phyloP scores from a whole-genome alignment of 345 rosid genomes.

The Capsella bursapastoris region DNA sequence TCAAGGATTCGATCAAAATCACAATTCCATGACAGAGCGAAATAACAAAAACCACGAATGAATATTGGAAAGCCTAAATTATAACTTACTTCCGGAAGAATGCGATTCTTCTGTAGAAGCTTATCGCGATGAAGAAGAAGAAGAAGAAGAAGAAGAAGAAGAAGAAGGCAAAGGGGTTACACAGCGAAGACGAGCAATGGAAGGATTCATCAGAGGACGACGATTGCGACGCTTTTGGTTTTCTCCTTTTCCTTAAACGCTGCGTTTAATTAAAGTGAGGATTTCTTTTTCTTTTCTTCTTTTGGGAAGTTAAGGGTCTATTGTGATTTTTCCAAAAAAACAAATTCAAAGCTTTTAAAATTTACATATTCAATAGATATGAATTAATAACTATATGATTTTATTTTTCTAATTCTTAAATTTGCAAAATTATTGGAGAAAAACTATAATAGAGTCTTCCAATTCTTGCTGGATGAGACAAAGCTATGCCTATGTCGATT shows the following conservation, averaged over 20 bases:
- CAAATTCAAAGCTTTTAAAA: background rate
- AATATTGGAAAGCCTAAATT: background rate
- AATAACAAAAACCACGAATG: too few relatives aligned
- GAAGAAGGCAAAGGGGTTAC: background rate
- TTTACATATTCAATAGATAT: background rate
- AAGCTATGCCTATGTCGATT: too few relatives aligned
- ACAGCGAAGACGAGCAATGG: background rate
- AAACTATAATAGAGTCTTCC: too few relatives aligned
- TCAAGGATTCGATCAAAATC: too few relatives aligned
- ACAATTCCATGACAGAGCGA: too few relatives aligned
- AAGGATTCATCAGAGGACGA: too few relatives aligned
- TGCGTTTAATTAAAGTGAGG: conserved; percentile 1
- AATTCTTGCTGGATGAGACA: too few relatives aligned
- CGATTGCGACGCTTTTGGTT: background rate
- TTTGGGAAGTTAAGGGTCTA: background rate
- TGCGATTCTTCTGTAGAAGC: too few relatives aligned
- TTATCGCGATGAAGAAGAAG: background rate
- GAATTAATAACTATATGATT: background rate
- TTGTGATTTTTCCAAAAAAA: background rate
- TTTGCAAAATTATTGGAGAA: too few relatives aligned
- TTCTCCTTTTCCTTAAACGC: background rate
- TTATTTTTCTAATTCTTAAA: background rate
- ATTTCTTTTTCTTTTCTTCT: background rate
- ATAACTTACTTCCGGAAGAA: too few relatives aligned
- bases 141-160: background rate